Evolutionary conservation across 2,329 filamentous ascomycete genomes (phyloP).

Genomic region (Paraconiothyrium sp.): DNA sequence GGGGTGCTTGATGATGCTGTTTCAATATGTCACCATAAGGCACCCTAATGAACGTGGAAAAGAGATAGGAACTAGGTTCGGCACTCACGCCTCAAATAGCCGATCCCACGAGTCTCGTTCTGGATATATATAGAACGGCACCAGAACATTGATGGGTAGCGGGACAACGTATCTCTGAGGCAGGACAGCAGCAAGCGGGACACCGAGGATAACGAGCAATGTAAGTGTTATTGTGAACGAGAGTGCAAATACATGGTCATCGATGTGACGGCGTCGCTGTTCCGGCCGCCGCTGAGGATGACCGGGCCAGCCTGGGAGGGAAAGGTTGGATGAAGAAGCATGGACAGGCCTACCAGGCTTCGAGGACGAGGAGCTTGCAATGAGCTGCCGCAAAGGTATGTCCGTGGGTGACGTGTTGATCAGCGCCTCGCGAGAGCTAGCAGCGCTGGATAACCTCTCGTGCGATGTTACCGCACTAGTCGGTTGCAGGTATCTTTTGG

Average conservation of each 20-base stretch:
- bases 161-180: slow-evolving; percentile 32
- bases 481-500: slow-evolving; percentile 2
- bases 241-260: slow-evolving; percentile 30
- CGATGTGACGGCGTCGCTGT: slow-evolving; percentile 1
- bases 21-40: background rate
- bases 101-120: slow-evolving; percentile 51
- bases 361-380: background rate
- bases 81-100: slow-evolving; percentile 30
- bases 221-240: slow-evolving; percentile 34
- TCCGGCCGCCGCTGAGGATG: background rate
- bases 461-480: background rate
- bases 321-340: slow-evolving; percentile 2
- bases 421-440: background rate
- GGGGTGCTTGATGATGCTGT: slow-evolving; percentile 40
- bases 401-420: background rate
- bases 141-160: slow-evolving; percentile 49
- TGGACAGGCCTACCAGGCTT: background rate
- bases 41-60: background rate
- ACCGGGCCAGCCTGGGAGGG: background rate
- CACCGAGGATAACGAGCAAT: slow-evolving; percentile 27
- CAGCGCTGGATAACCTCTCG: background rate
- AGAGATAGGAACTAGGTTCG: background rate
- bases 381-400: background rate
- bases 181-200: slow-evolving; percentile 33
- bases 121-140: slow-evolving; percentile 61